Percentiles rank a stretch among this genome's conserved stretches.
Conservation (phyloP, 2,329 filamentous ascomycete species). For the Alternaria sp. region DNA sequence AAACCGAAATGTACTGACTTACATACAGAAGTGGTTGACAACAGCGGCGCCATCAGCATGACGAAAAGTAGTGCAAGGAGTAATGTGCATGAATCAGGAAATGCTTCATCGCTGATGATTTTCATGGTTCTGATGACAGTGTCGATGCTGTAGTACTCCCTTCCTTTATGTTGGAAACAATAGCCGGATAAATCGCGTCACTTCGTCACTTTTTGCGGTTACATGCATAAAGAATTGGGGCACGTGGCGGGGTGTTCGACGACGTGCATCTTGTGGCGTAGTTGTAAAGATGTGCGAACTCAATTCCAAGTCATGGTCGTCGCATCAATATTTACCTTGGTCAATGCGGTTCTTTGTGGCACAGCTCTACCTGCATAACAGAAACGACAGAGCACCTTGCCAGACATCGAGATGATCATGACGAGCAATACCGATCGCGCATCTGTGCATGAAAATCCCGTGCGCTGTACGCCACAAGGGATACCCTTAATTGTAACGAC, state of each 20-base stretch:
- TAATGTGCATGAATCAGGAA: neutral
- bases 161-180: neutral
- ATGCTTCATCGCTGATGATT: neutral
- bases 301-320: neutral
- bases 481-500: neutral
- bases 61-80: neutral
- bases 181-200: neutral
- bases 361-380: neutral
- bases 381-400: neutral
- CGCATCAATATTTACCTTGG: neutral
- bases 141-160: neutral
- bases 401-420: neutral
- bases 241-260: neutral
- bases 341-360: neutral
- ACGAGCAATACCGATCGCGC: neutral
- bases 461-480: neutral
- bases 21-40: constrained; percentile 10
- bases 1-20: constrained; percentile 4
- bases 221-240: neutral
- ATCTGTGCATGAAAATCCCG: neutral
- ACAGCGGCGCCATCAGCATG: constrained; percentile 16
- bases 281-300: neutral
- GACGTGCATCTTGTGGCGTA: neutral
- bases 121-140: neutral
- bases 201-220: neutral